Evolutionary conservation across 352 stramenopile species (phyloP), one percentile per base, ranked within the genome.

Genomic region (Pythium apleroticum): DNA sequence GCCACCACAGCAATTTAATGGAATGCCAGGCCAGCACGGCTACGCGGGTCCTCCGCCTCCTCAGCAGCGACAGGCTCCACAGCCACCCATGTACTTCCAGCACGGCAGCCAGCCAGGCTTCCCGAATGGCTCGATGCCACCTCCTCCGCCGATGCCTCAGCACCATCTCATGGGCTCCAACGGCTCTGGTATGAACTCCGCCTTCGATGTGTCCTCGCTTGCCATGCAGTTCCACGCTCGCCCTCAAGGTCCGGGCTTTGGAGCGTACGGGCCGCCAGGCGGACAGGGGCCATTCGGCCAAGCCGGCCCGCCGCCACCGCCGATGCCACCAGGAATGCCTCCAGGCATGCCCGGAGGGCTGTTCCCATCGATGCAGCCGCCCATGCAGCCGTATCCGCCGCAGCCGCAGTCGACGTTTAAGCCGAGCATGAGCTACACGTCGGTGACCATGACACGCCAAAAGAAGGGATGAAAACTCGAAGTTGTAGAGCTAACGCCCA

Each of bases 341-440:
- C 69, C 75, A 24, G 71, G 69, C 22, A 48, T 69, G n/a, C 50
- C 60, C 28, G 39, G 24, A 14, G 66, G 61, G 14, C 48, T 87
- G 24, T 88, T 77, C 39, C 71, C 74, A 24, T 59, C 74, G 28
- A 72, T 74, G 39, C 69, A 76, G 19, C 49, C 73, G 31, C 68
- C 67, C 6, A 68, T 69, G 49, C 66, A 65, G 12, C 49, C 55
- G 20, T 82, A 78, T 37, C 68, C 60, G 17, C 63, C 76, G 15
- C 64, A 68, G 49, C 62, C 63, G 30, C 69, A 60, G 17, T 72
- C 56, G 61, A 69, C 63, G 19, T 91, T 92, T 70, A 90, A 91
- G 68, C 83, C 83, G 11, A 92, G 83, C 70, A 87, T 94, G 61
- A 79, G 78, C 57, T 91, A 90, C 66, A 92, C 81, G 14, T 90